These are phyloP conservation scores for Biancaea sappan DNA, from an alignment of 306 rosid genomes.

Conservation along the genomic window DNA sequence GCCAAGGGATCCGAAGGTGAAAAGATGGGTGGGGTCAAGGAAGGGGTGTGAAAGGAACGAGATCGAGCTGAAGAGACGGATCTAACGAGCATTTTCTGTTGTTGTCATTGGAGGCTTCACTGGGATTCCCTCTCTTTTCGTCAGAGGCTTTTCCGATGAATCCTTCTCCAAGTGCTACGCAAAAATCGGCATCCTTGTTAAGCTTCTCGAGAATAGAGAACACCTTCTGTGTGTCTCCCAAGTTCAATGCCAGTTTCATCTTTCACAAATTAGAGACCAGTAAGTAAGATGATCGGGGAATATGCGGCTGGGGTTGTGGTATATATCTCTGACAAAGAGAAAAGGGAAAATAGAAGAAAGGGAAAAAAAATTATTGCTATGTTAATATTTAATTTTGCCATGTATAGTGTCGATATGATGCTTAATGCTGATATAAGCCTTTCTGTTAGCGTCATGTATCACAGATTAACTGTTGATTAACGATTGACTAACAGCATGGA, in stretches of 20 bases:
- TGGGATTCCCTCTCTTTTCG: conserved; percentile 16
- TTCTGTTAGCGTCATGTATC: no score
- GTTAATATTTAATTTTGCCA: no score
- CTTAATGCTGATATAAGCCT: no score
- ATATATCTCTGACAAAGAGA: no score
- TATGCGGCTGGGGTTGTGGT: no score
- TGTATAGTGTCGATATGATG: no score
- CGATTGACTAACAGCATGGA: no score
- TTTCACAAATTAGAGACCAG: neutral
- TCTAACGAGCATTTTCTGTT: conserved; percentile 46
- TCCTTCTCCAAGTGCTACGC: conserved; percentile 38
- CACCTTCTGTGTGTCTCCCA: conserved; percentile 67
- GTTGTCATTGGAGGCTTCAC: neutral
- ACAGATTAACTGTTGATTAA: no score
- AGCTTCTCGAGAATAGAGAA: conserved; percentile 54
- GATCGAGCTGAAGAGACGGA: conserved; percentile 84
- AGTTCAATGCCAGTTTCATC: conserved; percentile 86
- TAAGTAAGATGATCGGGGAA: no score
- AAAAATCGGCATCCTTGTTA: conserved; percentile 50
- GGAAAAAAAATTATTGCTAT: no score
- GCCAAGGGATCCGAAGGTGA: conserved; percentile 69
- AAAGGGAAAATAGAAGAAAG: no score
- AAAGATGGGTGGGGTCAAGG: conserved; percentile 49
- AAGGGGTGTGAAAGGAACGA: conserved; percentile 76
- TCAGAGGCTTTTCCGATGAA: conserved; percentile 23